These are phyloP conservation scores for Ogataea naganishii DNA, from an alignment of 805 yeast genomes.

Conservation along the genomic window DNA sequence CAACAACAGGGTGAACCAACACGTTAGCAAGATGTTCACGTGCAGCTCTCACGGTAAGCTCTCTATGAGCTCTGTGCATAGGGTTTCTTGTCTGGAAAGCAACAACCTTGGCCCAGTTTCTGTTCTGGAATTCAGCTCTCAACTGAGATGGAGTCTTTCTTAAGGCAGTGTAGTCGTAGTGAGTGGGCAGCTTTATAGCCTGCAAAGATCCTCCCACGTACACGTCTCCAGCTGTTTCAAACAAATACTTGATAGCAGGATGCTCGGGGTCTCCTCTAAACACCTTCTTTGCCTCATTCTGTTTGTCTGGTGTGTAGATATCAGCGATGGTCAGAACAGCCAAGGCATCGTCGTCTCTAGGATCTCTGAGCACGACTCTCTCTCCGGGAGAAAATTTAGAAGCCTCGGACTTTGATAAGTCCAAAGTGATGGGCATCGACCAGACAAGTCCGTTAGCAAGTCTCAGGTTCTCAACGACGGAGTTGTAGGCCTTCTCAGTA, in stretches of 20 bases:
- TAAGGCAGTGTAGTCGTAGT: slow-evolving; percentile 81
- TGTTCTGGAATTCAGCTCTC: slow-evolving; percentile 70
- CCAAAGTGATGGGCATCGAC: slow-evolving; percentile 91
- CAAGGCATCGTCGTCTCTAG: slow-evolving; percentile 67
- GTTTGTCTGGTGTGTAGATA: slow-evolving; percentile 74
- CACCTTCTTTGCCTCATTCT: slow-evolving; percentile 71
- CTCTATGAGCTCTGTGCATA: slow-evolving; percentile 98
- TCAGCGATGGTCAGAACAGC: slow-evolving; percentile 79
- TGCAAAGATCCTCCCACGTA: slow-evolving; percentile 85
- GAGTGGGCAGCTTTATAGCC: slow-evolving; percentile 77
- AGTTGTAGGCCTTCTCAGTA: slow-evolving; percentile 55
- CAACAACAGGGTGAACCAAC: slow-evolving; percentile 94
- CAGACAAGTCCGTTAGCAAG: slow-evolving; percentile 71
- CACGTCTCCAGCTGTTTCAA: slow-evolving; percentile 67
- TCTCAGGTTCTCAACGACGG: slow-evolving; percentile 63
- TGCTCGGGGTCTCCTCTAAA: slow-evolving; percentile 97
- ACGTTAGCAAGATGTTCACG: slow-evolving; percentile 81
- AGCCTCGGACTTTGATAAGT: slow-evolving; percentile 44
- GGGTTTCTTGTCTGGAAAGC: slow-evolving; percentile 99
- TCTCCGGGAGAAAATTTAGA: slow-evolving; percentile 46
- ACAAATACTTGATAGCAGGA: slow-evolving; percentile 76
- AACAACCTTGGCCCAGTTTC: slow-evolving; percentile 83
- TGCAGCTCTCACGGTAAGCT: slow-evolving; percentile 94
- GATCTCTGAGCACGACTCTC: slow-evolving; percentile 68
- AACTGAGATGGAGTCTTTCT: slow-evolving; percentile 89